phyloP scores from a whole-genome alignment of 352 stramenopile genomes.

The Pythium oligandrum region DNA sequence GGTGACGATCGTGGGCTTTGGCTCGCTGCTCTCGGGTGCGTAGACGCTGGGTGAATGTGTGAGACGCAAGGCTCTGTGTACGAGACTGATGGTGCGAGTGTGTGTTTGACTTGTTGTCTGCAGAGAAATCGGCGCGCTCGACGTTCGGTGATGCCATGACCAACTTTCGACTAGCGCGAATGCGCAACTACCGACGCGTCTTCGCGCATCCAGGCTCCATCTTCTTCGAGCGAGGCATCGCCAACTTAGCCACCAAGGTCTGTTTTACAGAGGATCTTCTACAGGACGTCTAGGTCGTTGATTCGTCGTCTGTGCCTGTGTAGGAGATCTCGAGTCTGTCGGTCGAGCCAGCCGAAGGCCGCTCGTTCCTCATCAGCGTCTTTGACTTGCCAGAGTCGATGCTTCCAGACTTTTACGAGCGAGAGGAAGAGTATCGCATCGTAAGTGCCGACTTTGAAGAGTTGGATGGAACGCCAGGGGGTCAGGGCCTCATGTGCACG shows the following conservation, averaged over 20 bases:
- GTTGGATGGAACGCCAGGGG: constrained; percentile 32
- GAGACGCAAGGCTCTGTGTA: neutral
- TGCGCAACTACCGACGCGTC: constrained; percentile 84
- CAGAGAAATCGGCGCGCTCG: constrained; percentile 71
- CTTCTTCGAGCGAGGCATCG: constrained; percentile 91
- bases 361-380: constrained; percentile 64
- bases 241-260: constrained; percentile 78
- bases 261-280: neutral
- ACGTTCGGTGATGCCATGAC: constrained; percentile 84
- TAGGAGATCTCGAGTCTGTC: constrained; percentile 89
- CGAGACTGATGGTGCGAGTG: neutral
- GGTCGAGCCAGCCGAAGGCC: constrained; percentile 50
- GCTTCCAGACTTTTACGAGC: constrained; percentile 68
- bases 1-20: constrained; percentile 88
- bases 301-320: neutral
- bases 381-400: constrained; percentile 58
- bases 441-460: constrained; percentile 70
- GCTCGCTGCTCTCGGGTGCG: constrained; percentile 82
- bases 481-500: constrained; percentile 79
- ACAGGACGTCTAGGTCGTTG: neutral
- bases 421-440: constrained; percentile 89
- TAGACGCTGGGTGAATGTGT: neutral
- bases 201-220: constrained; percentile 91
- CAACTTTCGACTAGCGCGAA: constrained; percentile 85
- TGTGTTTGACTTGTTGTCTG: neutral